These are phyloP conservation scores for Eucalyptus regnans DNA, from an alignment of 345 rosid species.

Conservation along the genomic window DNA sequence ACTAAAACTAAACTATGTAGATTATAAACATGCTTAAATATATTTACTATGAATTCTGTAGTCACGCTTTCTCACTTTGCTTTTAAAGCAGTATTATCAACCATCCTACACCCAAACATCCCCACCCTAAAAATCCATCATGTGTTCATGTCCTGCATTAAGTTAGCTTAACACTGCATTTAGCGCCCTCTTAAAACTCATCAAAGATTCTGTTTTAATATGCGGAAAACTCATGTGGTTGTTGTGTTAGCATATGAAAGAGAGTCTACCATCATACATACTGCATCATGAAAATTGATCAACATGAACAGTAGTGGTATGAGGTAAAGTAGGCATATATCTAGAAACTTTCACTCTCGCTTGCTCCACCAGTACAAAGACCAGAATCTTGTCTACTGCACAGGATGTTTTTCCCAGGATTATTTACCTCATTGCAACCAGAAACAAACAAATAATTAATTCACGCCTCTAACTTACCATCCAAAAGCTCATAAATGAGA, in stretches of 20 bases:
- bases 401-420: background rate
- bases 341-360: background rate
- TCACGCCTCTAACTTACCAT: conserved; percentile 36
- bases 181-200: background rate
- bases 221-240: background rate
- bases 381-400: background rate
- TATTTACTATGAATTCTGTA: background rate
- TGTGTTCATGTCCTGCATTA: background rate
- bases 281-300: background rate
- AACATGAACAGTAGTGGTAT: background rate
- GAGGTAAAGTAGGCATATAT: background rate
- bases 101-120: background rate
- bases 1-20: background rate
- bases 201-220: background rate
- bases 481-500: conserved; percentile 90
- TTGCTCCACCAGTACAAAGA: background rate
- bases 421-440: background rate
- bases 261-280: background rate
- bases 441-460: background rate
- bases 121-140: background rate
- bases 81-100: background rate
- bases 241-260: background rate
- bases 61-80: background rate
- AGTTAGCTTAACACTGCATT: background rate
- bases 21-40: background rate